phyloP scores from a whole-genome alignment of 2,329 filamentous ascomycete genomes.

The Arthrobotrys megalospora region DNA sequence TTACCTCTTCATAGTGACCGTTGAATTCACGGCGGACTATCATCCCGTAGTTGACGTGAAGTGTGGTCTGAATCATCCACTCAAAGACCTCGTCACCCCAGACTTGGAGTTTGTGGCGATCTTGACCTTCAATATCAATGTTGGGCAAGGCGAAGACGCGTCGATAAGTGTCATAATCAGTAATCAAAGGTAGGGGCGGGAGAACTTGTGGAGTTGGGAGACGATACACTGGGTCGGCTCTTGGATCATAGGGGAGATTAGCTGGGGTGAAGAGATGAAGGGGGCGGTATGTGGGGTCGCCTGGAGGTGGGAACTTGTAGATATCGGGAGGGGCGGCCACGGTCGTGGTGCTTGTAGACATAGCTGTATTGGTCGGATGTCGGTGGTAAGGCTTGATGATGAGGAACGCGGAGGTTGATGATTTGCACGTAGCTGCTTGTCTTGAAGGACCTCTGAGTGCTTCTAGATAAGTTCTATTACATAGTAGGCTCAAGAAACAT shows the following conservation, averaged over 20 bases:
- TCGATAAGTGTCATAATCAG: background rate
- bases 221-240: conserved; percentile 21
- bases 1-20: conserved; percentile 12
- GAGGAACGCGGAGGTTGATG: background rate
- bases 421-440: too few relatives aligned
- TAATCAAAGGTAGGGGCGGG: conserved; percentile 25
- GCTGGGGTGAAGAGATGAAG: conserved; percentile 11
- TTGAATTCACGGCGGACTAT: conserved; percentile 13
- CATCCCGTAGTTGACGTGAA: conserved; percentile 29
- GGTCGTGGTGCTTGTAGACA: background rate
- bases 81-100: conserved; percentile 37
- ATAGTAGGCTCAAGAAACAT: too few relatives aligned
- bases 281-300: conserved; percentile 25
- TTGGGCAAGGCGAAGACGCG: conserved; percentile 23
- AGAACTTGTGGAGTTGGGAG: conserved; percentile 34
- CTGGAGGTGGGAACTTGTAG: conserved; percentile 25
- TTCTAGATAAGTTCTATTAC: too few relatives aligned
- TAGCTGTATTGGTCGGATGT: background rate
- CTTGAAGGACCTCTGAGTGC: too few relatives aligned
- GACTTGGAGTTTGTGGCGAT: conserved; percentile 17
- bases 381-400: background rate
- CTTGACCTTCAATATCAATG: background rate
- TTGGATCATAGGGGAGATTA: background rate
- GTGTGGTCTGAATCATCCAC: conserved; percentile 31
- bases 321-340: background rate